Evolutionary conservation across 371 early-diverging fungal genomes (phyloP), one percentile per base, ranked within the genome.

Genomic region (Saksenaea oblongispora): DNA sequence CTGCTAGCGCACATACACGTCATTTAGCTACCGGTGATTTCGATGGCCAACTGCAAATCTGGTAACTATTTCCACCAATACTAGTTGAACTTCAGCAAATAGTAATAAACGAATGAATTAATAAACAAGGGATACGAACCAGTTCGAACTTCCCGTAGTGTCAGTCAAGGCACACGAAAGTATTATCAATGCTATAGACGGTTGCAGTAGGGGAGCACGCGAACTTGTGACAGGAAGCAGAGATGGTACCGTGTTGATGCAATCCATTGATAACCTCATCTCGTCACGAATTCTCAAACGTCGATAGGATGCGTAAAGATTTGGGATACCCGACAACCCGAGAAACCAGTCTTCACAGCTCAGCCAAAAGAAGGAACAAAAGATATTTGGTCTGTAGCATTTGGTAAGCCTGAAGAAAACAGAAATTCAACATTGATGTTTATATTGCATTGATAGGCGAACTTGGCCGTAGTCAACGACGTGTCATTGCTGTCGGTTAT

Each of bases 381-480:
- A 18, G 95, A 94, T 63, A 82, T 87, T 18, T 94, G 95, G 95
- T 78, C 89, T 5, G 90, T 93, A 5, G 84, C 88, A 0, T 89
- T 91, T 73, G 93, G 91, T 67, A 88, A 84, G 54, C 24, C 13
- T 9, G 17, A 18, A 18, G 51, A 15, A 10, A 11, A 8, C n/a
- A 15, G 26, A 24, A 18, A 31, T 35, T 13, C 8, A 63, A 8
- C 53, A 15, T 5, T 34, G 22, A 22, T 47, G 0, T n/a, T 22
- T 47, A 47, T 4, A 22, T 11, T 51, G 54, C 3, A 31, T 58
- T 58, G 70, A 17, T 44, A 58, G 47, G 51, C 5, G 27, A 47
- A 10, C 51, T 47, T 17, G 51, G 51, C 4, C n/a, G 22, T 41
- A 64, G 55, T 8, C 58, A 62, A 34, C 56, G 69, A 18, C 62